Conservation (phyloP, 139 green algal species). For the Chlorella ohadii region DNA sequence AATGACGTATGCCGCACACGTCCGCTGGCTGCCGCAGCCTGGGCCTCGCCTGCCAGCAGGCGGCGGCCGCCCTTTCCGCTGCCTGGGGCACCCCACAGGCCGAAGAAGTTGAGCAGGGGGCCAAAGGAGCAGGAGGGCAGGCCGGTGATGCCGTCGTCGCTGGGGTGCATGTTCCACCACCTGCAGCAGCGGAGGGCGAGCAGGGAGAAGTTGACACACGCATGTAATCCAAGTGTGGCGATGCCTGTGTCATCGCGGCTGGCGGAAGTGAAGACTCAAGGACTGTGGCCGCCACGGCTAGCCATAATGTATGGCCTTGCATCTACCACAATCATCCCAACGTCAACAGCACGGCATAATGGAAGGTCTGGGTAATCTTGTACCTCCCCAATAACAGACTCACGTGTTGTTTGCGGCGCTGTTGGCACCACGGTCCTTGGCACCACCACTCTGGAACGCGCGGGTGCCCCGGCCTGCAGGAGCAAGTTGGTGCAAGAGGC, state of each 20-base stretch:
- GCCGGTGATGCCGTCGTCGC: too few relatives aligned
- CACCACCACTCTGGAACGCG: conserved; percentile 8
- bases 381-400: too few relatives aligned
- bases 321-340: too few relatives aligned
- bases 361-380: too few relatives aligned
- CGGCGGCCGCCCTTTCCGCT: neutral
- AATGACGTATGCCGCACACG: too few relatives aligned
- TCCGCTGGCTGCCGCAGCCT: neutral
- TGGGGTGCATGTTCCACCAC: neutral
- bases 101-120: conserved; percentile 30
- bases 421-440: neutral
- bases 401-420: neutral
- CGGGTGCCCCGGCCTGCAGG: neutral
- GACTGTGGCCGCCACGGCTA: too few relatives aligned
- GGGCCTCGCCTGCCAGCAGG: conserved; percentile 1
- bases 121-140: conserved; percentile 22
- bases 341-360: too few relatives aligned
- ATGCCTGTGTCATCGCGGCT: too few relatives aligned
- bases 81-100: neutral
- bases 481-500: too few relatives aligned
- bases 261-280: too few relatives aligned
- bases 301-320: too few relatives aligned
- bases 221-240: too few relatives aligned
- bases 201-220: neutral
- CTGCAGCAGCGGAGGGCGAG: neutral